Base-by-base conservation (phyloP, 1,284 basidiomycete species). In the Clitocybe nebularis region DNA sequence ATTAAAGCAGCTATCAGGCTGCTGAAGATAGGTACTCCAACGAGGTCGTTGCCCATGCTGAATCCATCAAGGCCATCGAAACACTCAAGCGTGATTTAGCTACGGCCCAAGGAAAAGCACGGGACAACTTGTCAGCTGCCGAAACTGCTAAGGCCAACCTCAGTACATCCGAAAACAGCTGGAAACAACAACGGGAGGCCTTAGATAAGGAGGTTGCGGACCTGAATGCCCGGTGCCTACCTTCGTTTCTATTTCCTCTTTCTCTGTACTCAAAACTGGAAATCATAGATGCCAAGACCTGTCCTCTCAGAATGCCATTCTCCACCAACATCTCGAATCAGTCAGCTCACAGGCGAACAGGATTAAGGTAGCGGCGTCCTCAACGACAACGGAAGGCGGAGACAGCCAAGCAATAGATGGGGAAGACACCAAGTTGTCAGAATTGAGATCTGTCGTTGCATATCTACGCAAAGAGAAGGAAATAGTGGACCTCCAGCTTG, bases 401-500 rank as follows among this genome's bases (percentile, higher is more conserved):
- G 62, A 50, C 5, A 77, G 77, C n/a, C 52, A 58, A 7, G 41
- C 64, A 3, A 75, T 71, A 11, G 75, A 81, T 47, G n/a, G n/a
- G n/a, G 50, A 62, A 8, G 81, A 84, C 48, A 72, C 69, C 3
- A 82, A 84, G 55, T 49, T 85, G 10, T 69, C 81, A 0, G 87
- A 91, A 53, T 67, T 94, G 11, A 85, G 85, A 32, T 81, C 84
- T 24, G 85, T 95, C 13, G 84, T 94, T 35, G 74, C 81, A 1
- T 93, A 89, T 62, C 67, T 94, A 23, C 79, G 91, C 20, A 88
- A 87, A 54, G 91, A 94, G 68, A 93, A 93, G 65, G 89, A 93
- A 58, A 89, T 93, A 43, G 84, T 89, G 29, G 90, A 93, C 50
- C 74, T 93, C 25, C 89, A 94, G 54, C 74, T 91, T 32, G 88